Base-by-base conservation (phyloP, 2,329 filamentous ascomycete genomes). In the Cladophialophora yegresii region DNA sequence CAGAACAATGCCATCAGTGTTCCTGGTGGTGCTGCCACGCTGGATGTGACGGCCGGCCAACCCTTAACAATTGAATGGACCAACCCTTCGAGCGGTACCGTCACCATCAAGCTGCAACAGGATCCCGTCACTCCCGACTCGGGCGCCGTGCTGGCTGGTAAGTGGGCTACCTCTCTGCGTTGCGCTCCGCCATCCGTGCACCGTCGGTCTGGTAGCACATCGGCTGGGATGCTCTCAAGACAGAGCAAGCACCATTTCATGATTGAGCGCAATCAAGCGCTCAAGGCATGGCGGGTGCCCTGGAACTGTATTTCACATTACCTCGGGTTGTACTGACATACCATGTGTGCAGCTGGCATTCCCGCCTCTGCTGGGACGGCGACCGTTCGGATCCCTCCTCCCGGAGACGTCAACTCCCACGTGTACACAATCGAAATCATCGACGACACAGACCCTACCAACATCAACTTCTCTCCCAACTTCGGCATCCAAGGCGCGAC, bases 401-500 rank as follows among this genome's bases (percentile, higher is more conserved):
- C 75, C 63, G 73, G 81, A 62, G 75, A 75, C 53, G 75, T 77
- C 58, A 77, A 79, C 68, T 74, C 74, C 45, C 59, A 58, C 61
- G 77, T 81, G 72, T 85, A 84, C 77, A 81, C 82, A 63, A 75
- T 85, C 67, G 77, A 83, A 72, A 85, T 85, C 71, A 74, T 83
- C 71, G 75, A 77, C 69, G 82, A 83, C 69, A 68, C 69, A 6
- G 71, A 84, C 74, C 55, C 75, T 8, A 64, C 58, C 55, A 71
- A 79, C 65, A 76, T 75, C 73, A 85, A 85, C 78, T 85, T 82
- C 78, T 80, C 79, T 40, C 79, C 81, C 6, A 78, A 77, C 65
- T 85, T 85, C 75, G 75, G 77, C 43, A 76, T 85, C 62, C 71
- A 80, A 12, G 81, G 79, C 66, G 75, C 76, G 66, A 79, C 78